Conservation (phyloP, 306 rosid genomes). For the Castanea crenata region DNA sequence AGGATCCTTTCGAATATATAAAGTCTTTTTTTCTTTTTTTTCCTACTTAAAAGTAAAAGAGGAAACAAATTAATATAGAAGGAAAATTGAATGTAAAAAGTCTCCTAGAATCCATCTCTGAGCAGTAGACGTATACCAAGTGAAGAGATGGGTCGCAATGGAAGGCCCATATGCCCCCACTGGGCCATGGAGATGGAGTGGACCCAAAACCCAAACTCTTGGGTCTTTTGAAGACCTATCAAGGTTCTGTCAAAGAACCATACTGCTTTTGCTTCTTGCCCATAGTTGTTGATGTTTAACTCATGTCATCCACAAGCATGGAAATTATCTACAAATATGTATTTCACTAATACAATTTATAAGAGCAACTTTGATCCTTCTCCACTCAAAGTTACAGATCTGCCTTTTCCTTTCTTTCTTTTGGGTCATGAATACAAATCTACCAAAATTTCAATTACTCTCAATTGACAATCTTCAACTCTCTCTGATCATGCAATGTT, state of each 20-base stretch:
- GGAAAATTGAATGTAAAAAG: too few species aligned
- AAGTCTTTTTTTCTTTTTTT: too few species aligned
- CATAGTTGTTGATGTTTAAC: neutral
- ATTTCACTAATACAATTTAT: neutral
- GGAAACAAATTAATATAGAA: too few species aligned
- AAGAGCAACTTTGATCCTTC: neutral
- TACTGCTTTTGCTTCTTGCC: neutral
- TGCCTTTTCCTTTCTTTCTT: neutral
- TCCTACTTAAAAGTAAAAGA: too few species aligned
- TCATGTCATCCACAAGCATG: neutral
- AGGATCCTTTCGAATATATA: too few species aligned
- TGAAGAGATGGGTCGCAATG: too few species aligned
- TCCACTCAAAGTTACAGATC: neutral
- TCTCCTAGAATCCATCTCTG: too few species aligned
- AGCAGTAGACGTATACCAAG: too few species aligned
- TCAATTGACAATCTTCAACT: slow-evolving; percentile 23
- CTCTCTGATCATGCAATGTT: slow-evolving; percentile 10
- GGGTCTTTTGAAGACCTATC: too few species aligned
- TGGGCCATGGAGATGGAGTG: too few species aligned
- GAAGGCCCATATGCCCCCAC: too few species aligned
- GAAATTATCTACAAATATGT: neutral
- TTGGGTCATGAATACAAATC: neutral
- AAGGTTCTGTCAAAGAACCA: neutral
- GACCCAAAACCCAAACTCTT: too few species aligned
- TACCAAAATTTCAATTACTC: slow-evolving; percentile 8